Percentiles rank a stretch among this genome's conserved stretches.
Evolutionary conservation across 2,329 filamentous ascomycete species (phyloP).

Genomic region (Thelonectria rubi): DNA sequence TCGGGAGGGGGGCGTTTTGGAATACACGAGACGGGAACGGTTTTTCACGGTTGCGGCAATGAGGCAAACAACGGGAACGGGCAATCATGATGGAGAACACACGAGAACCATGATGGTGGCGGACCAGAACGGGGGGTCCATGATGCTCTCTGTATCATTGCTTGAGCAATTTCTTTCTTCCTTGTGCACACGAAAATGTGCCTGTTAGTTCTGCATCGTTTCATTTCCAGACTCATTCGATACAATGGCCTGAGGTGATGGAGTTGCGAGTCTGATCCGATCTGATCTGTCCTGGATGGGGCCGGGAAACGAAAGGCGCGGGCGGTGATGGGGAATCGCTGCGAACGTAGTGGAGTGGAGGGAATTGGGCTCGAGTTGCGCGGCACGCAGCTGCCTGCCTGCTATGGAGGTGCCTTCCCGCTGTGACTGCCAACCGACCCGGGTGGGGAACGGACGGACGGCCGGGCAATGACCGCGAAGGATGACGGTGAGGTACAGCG

Average conservation of each 20-base stretch:
- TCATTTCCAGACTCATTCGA: not conserved
- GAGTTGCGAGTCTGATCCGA: constrained; percentile 4
- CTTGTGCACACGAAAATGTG: too few relatives aligned
- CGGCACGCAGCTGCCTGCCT: constrained; percentile 37
- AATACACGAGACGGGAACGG: not conserved
- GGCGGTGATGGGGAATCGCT: constrained; percentile 24
- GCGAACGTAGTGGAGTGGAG: constrained; percentile 8
- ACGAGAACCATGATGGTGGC: not conserved
- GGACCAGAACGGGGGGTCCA: not conserved
- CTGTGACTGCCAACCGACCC: constrained; percentile 15
- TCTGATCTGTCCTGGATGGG: constrained; percentile 2
- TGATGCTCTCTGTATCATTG: not conserved
- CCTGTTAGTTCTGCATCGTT: too few relatives aligned
- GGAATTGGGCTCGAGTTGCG: constrained; percentile 27
- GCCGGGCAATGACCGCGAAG: constrained; percentile 10
- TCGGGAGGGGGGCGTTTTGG: not conserved
- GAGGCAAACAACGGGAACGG: not conserved
- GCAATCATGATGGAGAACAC: not conserved
- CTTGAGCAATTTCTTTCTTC: too few relatives aligned
- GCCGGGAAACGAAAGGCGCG: constrained; percentile 3
- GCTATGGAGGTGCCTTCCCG: too few relatives aligned
- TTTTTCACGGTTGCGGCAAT: not conserved
- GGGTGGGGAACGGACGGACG: constrained; percentile 9
- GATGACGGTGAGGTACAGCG: constrained; percentile 5
- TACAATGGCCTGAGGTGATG: not conserved